Base-by-base conservation (phyloP, 257 asterid genomes). In the Solanum neorickii region DNA sequence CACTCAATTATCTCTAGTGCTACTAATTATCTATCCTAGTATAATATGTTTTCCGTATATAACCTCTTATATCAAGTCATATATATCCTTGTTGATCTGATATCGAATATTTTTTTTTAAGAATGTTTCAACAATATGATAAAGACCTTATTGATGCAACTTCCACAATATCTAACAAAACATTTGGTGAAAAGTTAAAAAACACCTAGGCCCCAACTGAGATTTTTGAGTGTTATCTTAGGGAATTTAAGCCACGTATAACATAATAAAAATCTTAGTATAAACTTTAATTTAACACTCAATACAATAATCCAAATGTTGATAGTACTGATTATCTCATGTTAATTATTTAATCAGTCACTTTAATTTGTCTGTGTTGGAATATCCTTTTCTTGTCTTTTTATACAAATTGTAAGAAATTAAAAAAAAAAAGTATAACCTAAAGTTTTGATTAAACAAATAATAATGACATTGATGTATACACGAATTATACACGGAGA, bases 401-500 rank as follows among this genome's bases (percentile, higher is more conserved):
- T 47, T 49, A 29, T 15, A 80, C 66, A 80, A 80, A 47, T 49
- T 49, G 85, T 27, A 47, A 10, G 66, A 78, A 78, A 44, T 42
- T 31, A 1, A 29, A 7, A 23, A 35, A 39, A 37, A 16, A n/a
- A 18, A 41, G 21, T 14, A 9, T 74, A 74, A 33, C 13, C 84
- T 7, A 78, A 80, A 47, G 75, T 86, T 86, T 86, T 86, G 27
- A 65, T 42, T 52, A 75, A 37, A 52, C 18, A 59, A 87, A 35
- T 78, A 72, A 59, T 3, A 14, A 75, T 86, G 41, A 68, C 21
- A 20, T 74, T 62, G 87, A 89, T 66, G 88, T 59, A 89, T 69
- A 91, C 93, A 84, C 92, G 93, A 69, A 86, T 25, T 62, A 60
- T 31, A 91, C 93, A 74, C 92, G 90, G 86, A 86, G 65, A 87